Conservation (phyloP, 2,329 filamentous ascomycete species). For the Cordyceps cicadae region DNA sequence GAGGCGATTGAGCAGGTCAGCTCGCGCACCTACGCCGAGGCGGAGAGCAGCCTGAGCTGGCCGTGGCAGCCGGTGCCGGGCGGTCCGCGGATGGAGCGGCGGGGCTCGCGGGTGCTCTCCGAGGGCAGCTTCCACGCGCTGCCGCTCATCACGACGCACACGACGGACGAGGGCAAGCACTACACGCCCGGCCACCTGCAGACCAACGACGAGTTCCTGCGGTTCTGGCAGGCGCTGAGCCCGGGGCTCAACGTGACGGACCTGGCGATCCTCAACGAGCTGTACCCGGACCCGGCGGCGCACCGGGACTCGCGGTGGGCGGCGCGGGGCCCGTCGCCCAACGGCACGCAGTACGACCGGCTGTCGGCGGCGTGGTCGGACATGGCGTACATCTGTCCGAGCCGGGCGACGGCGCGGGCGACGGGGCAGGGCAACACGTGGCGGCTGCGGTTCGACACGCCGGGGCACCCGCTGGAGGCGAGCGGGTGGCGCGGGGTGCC, state of each 20-base stretch:
- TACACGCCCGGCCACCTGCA: slow-evolving; percentile 25
- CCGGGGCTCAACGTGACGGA: slow-evolving; percentile 23
- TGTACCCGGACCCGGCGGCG: slow-evolving; percentile 29
- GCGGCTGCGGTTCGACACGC: slow-evolving; percentile 32
- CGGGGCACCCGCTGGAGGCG: slow-evolving; percentile 21
- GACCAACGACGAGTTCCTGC: slow-evolving; percentile 28
- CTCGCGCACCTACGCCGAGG: slow-evolving; percentile 28
- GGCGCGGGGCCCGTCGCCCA: slow-evolving; percentile 25
- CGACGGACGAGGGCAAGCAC: slow-evolving; percentile 28
- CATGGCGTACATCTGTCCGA: slow-evolving; percentile 36
- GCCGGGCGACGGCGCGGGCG: slow-evolving; percentile 35
- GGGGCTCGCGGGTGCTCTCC: slow-evolving; percentile 32
- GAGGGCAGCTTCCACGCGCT: slow-evolving; percentile 30
- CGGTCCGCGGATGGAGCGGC: slow-evolving; percentile 37
- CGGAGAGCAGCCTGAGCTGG: slow-evolving; percentile 34
- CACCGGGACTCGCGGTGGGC: slow-evolving; percentile 27
- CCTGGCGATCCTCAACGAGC: slow-evolving; percentile 18
- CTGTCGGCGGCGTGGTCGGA: slow-evolving; percentile 36
- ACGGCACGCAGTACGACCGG: slow-evolving; percentile 36
- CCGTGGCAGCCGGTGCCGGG: slow-evolving; percentile 40
- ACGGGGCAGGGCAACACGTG: slow-evolving; percentile 26
- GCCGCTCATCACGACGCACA: slow-evolving; percentile 29
- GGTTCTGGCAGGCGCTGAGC: slow-evolving; percentile 28
- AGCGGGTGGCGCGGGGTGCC: slow-evolving; percentile 28
- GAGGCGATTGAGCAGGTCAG: slow-evolving; percentile 29